These are phyloP conservation scores for Hortiboletus rubellus DNA, from an alignment of 1,284 basidiomycete species.

Conservation along the genomic window DNA sequence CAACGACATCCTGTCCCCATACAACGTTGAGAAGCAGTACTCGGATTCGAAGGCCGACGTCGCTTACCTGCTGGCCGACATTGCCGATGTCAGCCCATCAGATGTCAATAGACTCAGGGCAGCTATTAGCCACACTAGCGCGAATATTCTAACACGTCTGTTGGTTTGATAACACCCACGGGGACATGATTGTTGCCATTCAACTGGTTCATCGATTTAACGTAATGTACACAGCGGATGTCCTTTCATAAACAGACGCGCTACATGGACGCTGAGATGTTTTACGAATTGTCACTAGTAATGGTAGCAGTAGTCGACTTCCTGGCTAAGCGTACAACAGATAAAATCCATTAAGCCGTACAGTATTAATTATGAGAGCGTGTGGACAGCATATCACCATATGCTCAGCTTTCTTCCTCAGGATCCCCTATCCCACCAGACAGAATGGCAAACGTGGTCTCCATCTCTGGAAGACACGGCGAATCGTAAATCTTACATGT, in stretches of 20 bases:
- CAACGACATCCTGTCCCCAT: constrained; percentile 90
- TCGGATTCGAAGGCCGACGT: constrained; percentile 95
- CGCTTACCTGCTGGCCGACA: constrained; percentile 96
- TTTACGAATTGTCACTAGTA: background rate
- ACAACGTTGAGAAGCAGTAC: constrained; percentile 99
- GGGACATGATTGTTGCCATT: constrained; percentile 24
- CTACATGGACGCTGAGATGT: background rate
- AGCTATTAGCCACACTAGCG: constrained; percentile 76
- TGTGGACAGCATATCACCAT: constrained; percentile 2
- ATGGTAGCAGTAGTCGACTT: background rate
- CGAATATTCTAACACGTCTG: constrained; percentile 88
- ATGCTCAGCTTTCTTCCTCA: constrained; percentile 68
- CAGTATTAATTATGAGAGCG: background rate
- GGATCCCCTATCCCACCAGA: constrained; percentile 88
- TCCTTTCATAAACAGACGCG: constrained; percentile 2
- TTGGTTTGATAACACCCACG: constrained; percentile 51
- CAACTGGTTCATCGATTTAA: constrained; percentile 30
- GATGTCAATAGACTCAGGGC: constrained; percentile 86
- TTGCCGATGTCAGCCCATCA: constrained; percentile 82
- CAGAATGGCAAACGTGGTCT: constrained; percentile 94
- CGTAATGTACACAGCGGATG: constrained; percentile 11
- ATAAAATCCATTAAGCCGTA: constrained; percentile 9
- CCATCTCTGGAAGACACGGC: constrained; percentile 96
- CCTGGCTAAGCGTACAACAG: constrained; percentile 1
- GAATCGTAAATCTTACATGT: constrained; percentile 98